Evolutionary conservation across 345 rosid species (phyloP), one percentile per base, ranked within the genome.

Genomic region (Eucalyptus rudis): DNA sequence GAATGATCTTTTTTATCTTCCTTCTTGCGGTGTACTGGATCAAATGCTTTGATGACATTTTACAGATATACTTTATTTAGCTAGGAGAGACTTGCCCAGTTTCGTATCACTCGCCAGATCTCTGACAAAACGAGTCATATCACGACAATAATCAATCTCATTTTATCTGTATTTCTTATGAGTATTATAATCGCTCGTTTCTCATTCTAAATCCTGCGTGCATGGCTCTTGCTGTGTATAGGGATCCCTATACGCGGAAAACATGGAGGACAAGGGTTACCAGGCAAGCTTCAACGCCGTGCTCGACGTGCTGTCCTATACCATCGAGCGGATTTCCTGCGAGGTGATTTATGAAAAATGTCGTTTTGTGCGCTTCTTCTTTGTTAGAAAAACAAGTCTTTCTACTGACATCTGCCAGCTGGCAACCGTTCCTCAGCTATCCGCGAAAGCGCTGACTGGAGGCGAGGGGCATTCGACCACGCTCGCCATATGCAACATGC

Each of bases 271-370:
- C 13, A 92, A 88, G 89, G 88, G 91, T 56, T 90, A 89, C 88
- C 91, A 89, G 33, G 76, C 76, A 87, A 51, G 79, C 80, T 88
- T 83, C 86, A 40, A 59, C 9, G 88, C 88, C 51, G 45, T 89
- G 90, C 90, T 95, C 84, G 96, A 93, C 59, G 90, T 92, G 79
- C 89, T 94, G 81, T 93, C 95, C 5, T 94, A 86, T 68, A 91
- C 93, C 91, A 95, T 97, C 56, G 96, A 97, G 52, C 93, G 94
- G 90, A 92, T 97, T 88, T 88, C 96, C 43, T 90, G 93, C 85
- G 96, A 96, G 99, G 98, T 96, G 51, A 85, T 44, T 6, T 7
- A 11, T 12, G 29, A 44, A 86, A 27, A 3, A 17, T 47, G 33
- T 45, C 29, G 7, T 31, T 51, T 51, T 52, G 58, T 20, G 58